Base-by-base conservation (phyloP, 1,284 basidiomycete genomes). In the Hemileia vastatrix region DNA sequence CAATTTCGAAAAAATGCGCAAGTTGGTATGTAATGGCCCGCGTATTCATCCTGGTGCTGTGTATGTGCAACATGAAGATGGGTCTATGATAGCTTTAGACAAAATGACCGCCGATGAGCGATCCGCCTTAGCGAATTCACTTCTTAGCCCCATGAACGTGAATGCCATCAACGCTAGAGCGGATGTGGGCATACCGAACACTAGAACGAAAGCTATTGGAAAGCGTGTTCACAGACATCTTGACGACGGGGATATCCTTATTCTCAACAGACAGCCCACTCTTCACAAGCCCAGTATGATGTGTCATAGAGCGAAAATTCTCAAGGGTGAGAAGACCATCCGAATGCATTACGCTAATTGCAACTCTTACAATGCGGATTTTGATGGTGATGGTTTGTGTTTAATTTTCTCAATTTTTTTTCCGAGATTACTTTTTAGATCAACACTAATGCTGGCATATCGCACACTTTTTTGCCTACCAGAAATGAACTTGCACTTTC, bases 221-320 rank as follows among this genome's bases (percentile, higher is more conserved):
- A 97, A 98, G 81, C 96, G 97, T 77, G 95, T 99, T 44, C 90
- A 94, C 76, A 83, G 95, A 57, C 95, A 98, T 79, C 81, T 99
- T 11, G 83, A 84, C 61, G 91, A 98, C 76, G 95, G 95, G 2
- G 95, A 99, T 75, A 88, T 96, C 64, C 80, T 99, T 66, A 89
- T 99, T 69, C 80, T 99, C 59, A 99, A 99, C 76, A 89, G 95
- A 66, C 95, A 99, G 80, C 95, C 95, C 6, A 98, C 95, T 0
- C 80, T 99, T 64, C 95, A 99, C 78, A 98, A 98, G 77, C 94
- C 95, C n/a, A 92, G 88, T 80, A 99, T 99, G 94, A 99, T 99
- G 95, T 88, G 87, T 8, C 95, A 99, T 78, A 87, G 85, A 70
- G 95, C 94, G 23, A 86, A 87, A 66, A 88, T 98, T 15, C 78